A percentile compares a stretch with the other conserved stretches of the same genome.
Evolutionary conservation across 2,329 filamentous ascomycete species (phyloP).

Genomic region (Dactylellina drechsleri): DNA sequence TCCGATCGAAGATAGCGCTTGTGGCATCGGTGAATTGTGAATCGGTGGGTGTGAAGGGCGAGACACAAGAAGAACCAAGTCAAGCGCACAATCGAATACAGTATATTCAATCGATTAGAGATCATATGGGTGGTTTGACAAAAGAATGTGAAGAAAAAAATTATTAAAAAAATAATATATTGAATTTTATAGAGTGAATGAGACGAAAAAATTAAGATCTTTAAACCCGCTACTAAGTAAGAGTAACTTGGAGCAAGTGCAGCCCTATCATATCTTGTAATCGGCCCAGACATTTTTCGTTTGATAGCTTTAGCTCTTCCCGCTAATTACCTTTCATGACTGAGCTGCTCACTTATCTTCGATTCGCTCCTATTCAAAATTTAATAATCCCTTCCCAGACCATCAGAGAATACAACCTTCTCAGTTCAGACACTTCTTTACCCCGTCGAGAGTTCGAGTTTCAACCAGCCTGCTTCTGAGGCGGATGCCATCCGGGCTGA

Average conservation of each 20-base stretch:
- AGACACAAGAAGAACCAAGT: conserved; percentile 14
- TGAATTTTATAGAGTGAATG: not conserved
- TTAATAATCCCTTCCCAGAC: not conserved
- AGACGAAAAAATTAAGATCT: not conserved
- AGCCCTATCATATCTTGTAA: conserved; percentile 2
- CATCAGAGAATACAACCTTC: conserved; percentile 34
- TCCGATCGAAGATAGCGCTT: conserved; percentile 21
- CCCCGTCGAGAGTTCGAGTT: conserved; percentile 11
- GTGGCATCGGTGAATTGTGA: not conserved
- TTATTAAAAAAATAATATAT: not conserved
- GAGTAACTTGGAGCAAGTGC: not conserved
- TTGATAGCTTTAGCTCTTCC: too few relatives aligned
- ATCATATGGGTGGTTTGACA: conserved; percentile 9
- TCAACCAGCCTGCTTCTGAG: conserved; percentile 17
- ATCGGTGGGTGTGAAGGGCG: conserved; percentile 20
- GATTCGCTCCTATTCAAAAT: too few relatives aligned
- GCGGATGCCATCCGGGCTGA: conserved; percentile 44
- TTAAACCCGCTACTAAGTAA: not conserved
- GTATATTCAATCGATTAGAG: conserved; percentile 13
- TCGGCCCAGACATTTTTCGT: too few relatives aligned
- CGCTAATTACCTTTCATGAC: too few relatives aligned
- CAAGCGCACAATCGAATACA: not conserved
- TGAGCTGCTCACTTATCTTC: too few relatives aligned
- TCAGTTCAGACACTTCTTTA: conserved; percentile 23
- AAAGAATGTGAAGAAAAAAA: conserved; percentile 5